These are phyloP conservation scores for Spathaspora boniae DNA, from an alignment of 805 yeast genomes.

Conservation along the genomic window DNA sequence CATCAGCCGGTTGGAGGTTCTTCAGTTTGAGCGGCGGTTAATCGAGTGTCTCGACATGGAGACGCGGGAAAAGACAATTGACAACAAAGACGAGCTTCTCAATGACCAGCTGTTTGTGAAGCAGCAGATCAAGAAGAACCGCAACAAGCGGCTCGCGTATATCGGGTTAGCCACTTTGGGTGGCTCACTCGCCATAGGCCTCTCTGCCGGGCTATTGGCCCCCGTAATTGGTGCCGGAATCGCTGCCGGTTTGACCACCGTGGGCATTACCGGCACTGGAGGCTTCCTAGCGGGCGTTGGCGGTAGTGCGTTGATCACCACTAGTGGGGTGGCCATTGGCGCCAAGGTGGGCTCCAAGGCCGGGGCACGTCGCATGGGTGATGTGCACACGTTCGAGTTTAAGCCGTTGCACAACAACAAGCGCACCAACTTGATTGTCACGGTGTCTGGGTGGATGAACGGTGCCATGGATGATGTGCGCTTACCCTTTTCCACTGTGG, in stretches of 20 bases:
- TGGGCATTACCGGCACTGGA: slow-evolving; percentile 91
- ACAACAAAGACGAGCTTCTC: slow-evolving; percentile 65
- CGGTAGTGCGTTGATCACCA: slow-evolving; percentile 90
- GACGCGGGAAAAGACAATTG: slow-evolving; percentile 44
- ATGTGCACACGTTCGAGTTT: slow-evolving; percentile 90
- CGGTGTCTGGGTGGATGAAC: slow-evolving; percentile 97
- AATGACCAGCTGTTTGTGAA: slow-evolving; percentile 78
- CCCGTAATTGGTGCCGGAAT: slow-evolving; percentile 98
- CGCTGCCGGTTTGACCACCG: slow-evolving; percentile 94
- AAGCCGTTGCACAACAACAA: slow-evolving; percentile 89
- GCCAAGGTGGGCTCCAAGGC: slow-evolving; percentile 85
- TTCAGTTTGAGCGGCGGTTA: slow-evolving; percentile 85
- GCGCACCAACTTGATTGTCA: slow-evolving; percentile 79
- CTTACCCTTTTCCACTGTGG: slow-evolving; percentile 92
- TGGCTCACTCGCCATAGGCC: slow-evolving; percentile 89
- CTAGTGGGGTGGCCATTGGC: slow-evolving; percentile 88
- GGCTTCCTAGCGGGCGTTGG: slow-evolving; percentile 95
- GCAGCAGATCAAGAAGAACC: slow-evolving; percentile 63
- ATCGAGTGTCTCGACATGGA: slow-evolving; percentile 89
- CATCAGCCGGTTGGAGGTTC: slow-evolving; percentile 62
- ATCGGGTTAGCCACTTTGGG: slow-evolving; percentile 96
- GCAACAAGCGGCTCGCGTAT: slow-evolving; percentile 68
- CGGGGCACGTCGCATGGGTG: slow-evolving; percentile 83
- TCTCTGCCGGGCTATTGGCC: slow-evolving; percentile 92
- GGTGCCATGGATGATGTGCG: slow-evolving; percentile 94